Conservation (phyloP, 179 eudicot species). For the Corrigiola litoralis region DNA sequence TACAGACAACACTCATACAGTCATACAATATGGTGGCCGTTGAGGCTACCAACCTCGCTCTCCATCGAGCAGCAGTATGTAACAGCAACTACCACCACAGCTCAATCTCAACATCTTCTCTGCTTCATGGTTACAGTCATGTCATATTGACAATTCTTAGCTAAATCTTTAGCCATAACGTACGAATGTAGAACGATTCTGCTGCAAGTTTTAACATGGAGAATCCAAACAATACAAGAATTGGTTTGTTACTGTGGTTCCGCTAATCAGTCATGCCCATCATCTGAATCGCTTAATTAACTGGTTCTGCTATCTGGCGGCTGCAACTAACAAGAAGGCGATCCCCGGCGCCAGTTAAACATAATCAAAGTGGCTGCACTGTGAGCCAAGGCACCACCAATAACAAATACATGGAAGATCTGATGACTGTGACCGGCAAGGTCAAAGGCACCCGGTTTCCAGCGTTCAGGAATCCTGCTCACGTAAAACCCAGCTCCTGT, state of each 20-base stretch:
- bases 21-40: neutral
- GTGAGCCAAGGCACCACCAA: conserved; percentile 70
- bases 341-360: conserved; percentile 59
- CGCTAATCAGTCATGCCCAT: neutral
- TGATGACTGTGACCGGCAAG: conserved; percentile 88
- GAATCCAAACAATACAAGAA: neutral
- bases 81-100: no score
- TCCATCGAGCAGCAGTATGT: no score
- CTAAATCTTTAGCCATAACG: neutral
- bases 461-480: conserved; percentile 68
- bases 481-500: conserved; percentile 67
- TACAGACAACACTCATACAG: no score
- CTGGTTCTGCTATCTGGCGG: neutral
- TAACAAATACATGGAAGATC: conserved; percentile 82
- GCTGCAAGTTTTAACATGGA: neutral
- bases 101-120: neutral
- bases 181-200: neutral
- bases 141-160: conserved; percentile 13
- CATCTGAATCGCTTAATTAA: neutral
- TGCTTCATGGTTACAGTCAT: neutral
- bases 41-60: neutral
- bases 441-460: conserved; percentile 85
- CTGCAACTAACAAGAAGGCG: conserved; percentile 23
- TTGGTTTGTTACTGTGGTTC: neutral
- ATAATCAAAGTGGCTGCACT: conserved; percentile 54